A percentile compares a stretch with the other conserved stretches of the same genome.
These are phyloP conservation scores for Trypanosoma boissoni DNA, from an alignment of 208 protist genomes.

Conservation along the genomic window DNA sequence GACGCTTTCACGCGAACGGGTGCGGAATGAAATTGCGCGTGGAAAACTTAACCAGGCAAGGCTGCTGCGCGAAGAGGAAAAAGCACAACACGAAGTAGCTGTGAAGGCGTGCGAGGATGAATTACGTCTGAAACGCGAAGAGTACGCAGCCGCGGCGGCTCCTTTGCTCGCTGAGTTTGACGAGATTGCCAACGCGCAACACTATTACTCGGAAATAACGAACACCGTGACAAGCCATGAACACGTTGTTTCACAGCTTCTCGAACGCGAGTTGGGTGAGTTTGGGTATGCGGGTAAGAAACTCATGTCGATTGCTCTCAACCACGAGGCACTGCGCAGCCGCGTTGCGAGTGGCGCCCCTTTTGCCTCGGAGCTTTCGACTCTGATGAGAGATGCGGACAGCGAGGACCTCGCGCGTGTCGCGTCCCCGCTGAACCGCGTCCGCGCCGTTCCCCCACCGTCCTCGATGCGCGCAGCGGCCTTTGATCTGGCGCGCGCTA, in stretches of 20 bases:
- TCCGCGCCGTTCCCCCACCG: conserved; percentile 36
- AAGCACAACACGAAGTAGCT: conserved; percentile 23
- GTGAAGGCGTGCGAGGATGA: conserved; percentile 38
- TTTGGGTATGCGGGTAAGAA: conserved; percentile 89
- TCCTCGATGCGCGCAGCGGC: conserved; percentile 49
- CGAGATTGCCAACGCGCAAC: conserved; percentile 66
- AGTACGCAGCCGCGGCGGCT: conserved; percentile 39
- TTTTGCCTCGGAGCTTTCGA: conserved; percentile 55
- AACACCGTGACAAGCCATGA: conserved; percentile 49
- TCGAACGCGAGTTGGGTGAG: conserved; percentile 56
- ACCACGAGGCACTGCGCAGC: conserved; percentile 58
- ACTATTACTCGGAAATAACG: conserved; percentile 75
- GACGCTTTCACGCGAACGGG: conserved; percentile 48
- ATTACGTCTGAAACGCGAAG: conserved; percentile 46
- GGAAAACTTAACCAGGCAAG: conserved; percentile 36
- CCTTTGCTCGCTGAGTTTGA: conserved; percentile 79
- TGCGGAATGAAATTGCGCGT: conserved; percentile 72
- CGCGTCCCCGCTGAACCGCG: conserved; percentile 43
- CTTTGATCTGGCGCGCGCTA: conserved; percentile 71
- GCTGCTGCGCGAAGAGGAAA: conserved; percentile 39
- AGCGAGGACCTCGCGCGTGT: conserved; percentile 65
- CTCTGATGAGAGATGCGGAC: conserved; percentile 67
- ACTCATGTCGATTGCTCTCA: conserved; percentile 74
- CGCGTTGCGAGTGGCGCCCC: conserved; percentile 41
- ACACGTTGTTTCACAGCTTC: conserved; percentile 44